Evolutionary conservation across 129 eudicot species (phyloP), one percentile per base, ranked within the genome.

Genomic region (Rutidosis leptorrhynchoides): DNA sequence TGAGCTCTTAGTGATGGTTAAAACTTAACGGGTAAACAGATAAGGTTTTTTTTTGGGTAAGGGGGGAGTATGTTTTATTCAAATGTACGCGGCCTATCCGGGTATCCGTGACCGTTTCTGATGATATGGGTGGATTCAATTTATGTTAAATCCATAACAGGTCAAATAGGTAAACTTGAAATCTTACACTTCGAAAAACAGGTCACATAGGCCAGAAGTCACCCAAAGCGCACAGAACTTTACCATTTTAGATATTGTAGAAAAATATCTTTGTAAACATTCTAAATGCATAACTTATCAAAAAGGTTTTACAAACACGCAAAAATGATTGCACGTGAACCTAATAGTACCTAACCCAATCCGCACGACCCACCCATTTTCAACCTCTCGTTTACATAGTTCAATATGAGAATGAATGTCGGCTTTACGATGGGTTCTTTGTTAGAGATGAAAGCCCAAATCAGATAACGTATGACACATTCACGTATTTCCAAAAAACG

Each of bases 401-500:
- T 26, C 62, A 57, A 6, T 7, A 22, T 48, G 11, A 48, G 9
- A 17, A 48, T 5, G 19, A 14, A 57, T 25, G 15, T 57, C 1
- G 0, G 62, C 62, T 57, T 57, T 7, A 57, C 10, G 6, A 10
- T 4, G 19, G 51, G 12, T 15, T 57, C 46, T 37, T 42, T 9
- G 1, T 25, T 15, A n/a, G 66, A 58, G 0, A 22, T 1, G 30
- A 46, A 49, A 61, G 25, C 20, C 20, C 43, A 4, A 58, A 40
- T 42, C 46, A 19, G 66, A 69, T 4, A 11, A 26, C 58, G 15
- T 9, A 62, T 32, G 46, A 51, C 21, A 17, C 25, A 53, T 33
- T 65, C 3, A 55, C 64, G 57, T 28, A n/a, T 62, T 7, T 15
- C 43, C 51, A 68, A 20, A 65, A 66, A n/a, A n/a, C n/a, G 58